These are phyloP conservation scores for Akebia trifoliata DNA, from an alignment of 164 flowering plant species.

Conservation along the genomic window DNA sequence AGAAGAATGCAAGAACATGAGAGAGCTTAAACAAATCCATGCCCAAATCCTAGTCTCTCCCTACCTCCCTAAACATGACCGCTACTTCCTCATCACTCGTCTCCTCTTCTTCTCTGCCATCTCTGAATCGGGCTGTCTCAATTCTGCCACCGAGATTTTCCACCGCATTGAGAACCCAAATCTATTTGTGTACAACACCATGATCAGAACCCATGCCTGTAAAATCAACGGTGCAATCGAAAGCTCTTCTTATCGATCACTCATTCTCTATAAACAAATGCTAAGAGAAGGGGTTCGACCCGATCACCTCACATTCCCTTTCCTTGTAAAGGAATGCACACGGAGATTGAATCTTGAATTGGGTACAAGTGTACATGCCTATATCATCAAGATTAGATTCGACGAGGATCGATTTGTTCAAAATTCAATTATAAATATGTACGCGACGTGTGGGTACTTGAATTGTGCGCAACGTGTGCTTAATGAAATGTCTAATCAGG, in stretches of 20 bases:
- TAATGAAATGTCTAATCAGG: conserved; percentile 50
- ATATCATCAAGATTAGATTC: conserved; percentile 41
- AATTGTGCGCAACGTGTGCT: conserved; percentile 38
- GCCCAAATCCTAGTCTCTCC: conserved; percentile 43
- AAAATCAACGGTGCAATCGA: conserved; percentile 4
- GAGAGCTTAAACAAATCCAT: conserved; percentile 53
- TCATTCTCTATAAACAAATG: conserved; percentile 51
- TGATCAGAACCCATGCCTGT: conserved; percentile 53
- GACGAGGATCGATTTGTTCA: conserved; percentile 35
- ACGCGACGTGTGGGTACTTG: conserved; percentile 31
- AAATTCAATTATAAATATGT: conserved; percentile 44
- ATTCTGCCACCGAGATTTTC: conserved; percentile 47
- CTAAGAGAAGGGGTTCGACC: conserved; percentile 38
- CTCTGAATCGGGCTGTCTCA: conserved; percentile 31
- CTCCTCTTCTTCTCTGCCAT: conserved; percentile 52
- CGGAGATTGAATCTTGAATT: conserved; percentile 15
- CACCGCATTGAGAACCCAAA: conserved; percentile 26
- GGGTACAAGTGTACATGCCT: conserved; percentile 46
- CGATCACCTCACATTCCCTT: conserved; percentile 58
- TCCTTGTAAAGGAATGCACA: conserved; percentile 54
- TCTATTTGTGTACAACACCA: conserved; percentile 45
- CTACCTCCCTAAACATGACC: conserved; percentile 19
- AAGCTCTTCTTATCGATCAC: conserved; percentile 12
- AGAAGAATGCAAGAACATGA: conserved; percentile 42
- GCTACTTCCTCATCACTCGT: conserved; percentile 45